Evolutionary conservation across 176 grass and related monocot genomes (phyloP), one percentile per base, ranked within the genome.

Genomic region (Oryza glumipatula): DNA sequence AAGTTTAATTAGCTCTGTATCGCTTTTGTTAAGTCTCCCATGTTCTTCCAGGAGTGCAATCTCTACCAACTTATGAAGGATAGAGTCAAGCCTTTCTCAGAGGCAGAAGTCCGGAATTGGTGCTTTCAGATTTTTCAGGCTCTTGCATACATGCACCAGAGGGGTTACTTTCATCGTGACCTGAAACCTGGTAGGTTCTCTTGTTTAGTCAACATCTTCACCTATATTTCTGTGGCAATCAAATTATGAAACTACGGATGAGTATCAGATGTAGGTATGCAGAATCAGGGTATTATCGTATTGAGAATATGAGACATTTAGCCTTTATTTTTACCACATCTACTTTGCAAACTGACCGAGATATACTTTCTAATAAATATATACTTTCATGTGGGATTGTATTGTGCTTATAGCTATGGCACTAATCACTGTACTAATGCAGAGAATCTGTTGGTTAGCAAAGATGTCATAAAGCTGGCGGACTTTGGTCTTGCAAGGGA

Each of bases 1-100:
- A 72, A 49, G 19, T 81, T 79, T 13, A 69, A 72, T 8, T 73
- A 15, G 6, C 5, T 16, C 22, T 47, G 47, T 45, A 22, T 78
- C 26, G 72, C 77, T 84, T 33, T 78, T 67, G 15, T 79, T 89
- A 26, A 83, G 73, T 74, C 72, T 47, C 67, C 74, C 23, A 65
- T 86, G 48, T 79, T 85, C 88, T 76, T 86, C 45, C 75, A 95
- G 90, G 92, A 98, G 48, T 99, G 88, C 79, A 96, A 99, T 81
- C 94, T 99, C 67, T 99, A 92, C 81, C 94, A 99, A 78, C 92
- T 99, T 85, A 99, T 96, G 97, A 99, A 96, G 88, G 97, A 96
- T 73, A 99, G 88, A 84, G 86, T 83, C 48, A 92, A 86, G 78
- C 91, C 81, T 74, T 99, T 99, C 83, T 75, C 90, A 15, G 89